These are phyloP conservation scores for Favolaschia claudopus DNA, from an alignment of 768 basidiomycete species.

Conservation along the genomic window DNA sequence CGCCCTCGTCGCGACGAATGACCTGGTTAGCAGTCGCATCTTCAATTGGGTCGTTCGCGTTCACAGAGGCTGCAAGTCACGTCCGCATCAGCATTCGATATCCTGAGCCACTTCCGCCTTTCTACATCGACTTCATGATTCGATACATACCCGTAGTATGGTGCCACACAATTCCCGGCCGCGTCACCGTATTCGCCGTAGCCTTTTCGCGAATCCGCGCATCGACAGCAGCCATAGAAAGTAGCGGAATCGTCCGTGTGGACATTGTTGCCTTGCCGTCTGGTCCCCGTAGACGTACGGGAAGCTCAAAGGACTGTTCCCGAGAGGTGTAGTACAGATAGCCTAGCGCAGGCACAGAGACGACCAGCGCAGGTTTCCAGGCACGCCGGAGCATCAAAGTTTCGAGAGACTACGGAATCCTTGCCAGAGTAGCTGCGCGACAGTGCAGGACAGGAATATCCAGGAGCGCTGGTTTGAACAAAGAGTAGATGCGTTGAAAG, in stretches of 20 bases:
- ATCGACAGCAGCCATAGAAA: conserved; percentile 63
- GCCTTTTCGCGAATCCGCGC: conserved; percentile 65
- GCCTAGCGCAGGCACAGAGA: conserved; percentile 62
- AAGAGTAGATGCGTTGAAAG: too few relatives aligned
- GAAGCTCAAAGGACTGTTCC: conserved; percentile 64
- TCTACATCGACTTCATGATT: too few relatives aligned
- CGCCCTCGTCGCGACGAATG: conserved; percentile 67
- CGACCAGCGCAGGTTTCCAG: conserved; percentile 71
- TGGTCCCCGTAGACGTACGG: conserved; percentile 58
- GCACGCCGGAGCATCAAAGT: conserved; percentile 63
- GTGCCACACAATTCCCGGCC: conserved; percentile 71
- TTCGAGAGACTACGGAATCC: not conserved
- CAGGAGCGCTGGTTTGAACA: too few relatives aligned
- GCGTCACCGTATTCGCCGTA: conserved; percentile 49
- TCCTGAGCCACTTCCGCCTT: too few relatives aligned
- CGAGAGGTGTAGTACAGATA: conserved; percentile 64
- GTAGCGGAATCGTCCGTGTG: conserved; percentile 59
- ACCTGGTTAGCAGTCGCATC: conserved; percentile 82
- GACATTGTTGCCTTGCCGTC: conserved; percentile 69
- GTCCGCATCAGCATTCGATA: too few relatives aligned
- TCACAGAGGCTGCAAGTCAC: conserved; percentile 58
- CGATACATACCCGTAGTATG: conserved; percentile 63
- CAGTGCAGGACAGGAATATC: too few relatives aligned
- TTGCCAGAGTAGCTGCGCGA: too few relatives aligned
- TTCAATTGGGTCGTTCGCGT: conserved; percentile 92